phyloP scores from a whole-genome alignment of 1,284 basidiomycete genomes.

The Rhodotorula sp. region DNA sequence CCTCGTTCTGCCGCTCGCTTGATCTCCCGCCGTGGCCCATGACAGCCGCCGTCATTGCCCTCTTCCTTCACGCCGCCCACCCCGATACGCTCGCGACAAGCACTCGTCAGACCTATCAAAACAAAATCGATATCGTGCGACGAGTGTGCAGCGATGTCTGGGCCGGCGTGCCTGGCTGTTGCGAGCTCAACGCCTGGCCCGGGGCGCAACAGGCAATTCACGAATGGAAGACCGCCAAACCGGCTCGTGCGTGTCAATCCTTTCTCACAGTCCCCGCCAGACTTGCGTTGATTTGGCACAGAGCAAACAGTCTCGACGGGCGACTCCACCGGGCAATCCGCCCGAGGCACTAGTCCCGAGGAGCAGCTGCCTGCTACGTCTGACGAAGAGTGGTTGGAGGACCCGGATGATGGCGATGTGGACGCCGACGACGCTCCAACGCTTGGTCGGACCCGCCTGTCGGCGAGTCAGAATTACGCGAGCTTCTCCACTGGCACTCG shows the following conservation, averaged over 20 bases:
- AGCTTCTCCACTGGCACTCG: no score
- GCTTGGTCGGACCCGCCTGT: no score
- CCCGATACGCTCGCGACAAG: neutral
- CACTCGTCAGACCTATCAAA: neutral
- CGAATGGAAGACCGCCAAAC: slow-evolving; percentile 1
- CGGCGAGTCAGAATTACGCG: no score
- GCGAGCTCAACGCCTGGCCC: neutral
- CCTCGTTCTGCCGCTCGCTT: neutral
- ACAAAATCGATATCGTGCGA: no score
- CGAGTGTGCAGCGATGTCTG: neutral
- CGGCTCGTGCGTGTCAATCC: neutral
- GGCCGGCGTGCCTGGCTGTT: neutral
- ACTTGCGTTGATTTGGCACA: neutral
- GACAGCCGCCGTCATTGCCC: neutral
- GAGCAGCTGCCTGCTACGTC: no score
- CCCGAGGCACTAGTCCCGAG: no score
- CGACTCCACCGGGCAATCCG: no score
- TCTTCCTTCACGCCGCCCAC: neutral
- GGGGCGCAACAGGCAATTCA: neutral
- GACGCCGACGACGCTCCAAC: no score
- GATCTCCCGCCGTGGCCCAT: neutral
- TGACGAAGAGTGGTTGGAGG: no score
- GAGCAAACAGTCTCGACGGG: no score
- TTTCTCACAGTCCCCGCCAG: neutral
- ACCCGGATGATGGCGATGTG: no score